Evolutionary conservation across 768 basidiomycete genomes (phyloP).

Genomic region (Kwoniella europaea): DNA sequence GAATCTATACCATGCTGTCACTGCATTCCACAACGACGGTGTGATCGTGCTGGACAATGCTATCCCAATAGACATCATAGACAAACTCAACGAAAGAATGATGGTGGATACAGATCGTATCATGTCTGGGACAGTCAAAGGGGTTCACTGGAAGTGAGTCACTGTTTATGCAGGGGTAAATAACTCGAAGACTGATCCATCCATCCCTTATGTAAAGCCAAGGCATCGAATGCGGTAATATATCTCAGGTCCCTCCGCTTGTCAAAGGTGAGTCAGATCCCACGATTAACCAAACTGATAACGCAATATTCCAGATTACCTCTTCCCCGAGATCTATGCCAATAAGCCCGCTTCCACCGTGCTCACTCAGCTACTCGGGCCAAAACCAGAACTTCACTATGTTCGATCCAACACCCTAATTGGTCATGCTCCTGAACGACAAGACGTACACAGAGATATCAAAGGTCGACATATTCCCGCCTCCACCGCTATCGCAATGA

Average conservation of each 20-base stretch:
- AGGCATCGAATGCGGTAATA: slow-evolving; percentile 17
- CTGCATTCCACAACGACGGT: slow-evolving; percentile 18
- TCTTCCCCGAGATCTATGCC: slow-evolving; percentile 24
- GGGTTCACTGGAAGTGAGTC: slow-evolving; percentile 24
- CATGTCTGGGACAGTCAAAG: slow-evolving; percentile 8
- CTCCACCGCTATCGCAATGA: slow-evolving; percentile 16
- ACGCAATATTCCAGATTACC: slow-evolving; percentile 12
- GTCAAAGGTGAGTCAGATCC: slow-evolving; percentile 7
- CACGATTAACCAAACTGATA: no score
- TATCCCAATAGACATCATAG: slow-evolving; percentile 13
- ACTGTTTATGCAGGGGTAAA: not conserved
- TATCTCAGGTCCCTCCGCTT: slow-evolving; percentile 22
- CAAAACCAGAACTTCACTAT: slow-evolving; percentile 23
- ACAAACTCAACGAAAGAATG: slow-evolving; percentile 22
- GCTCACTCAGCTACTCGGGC: slow-evolving; percentile 16
- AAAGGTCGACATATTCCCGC: slow-evolving; percentile 9
- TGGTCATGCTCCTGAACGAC: slow-evolving; percentile 10
- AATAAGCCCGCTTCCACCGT: slow-evolving; percentile 23
- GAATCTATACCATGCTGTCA: slow-evolving; percentile 16
- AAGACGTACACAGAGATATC: slow-evolving; percentile 24
- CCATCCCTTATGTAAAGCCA: not conserved
- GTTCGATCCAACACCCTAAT: slow-evolving; percentile 27
- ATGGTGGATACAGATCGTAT: slow-evolving; percentile 17
- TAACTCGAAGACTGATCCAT: no score
- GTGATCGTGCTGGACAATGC: slow-evolving; percentile 22